Evolutionary conservation across 257 asterid species (phyloP).

Genomic region (Lantana camara): DNA sequence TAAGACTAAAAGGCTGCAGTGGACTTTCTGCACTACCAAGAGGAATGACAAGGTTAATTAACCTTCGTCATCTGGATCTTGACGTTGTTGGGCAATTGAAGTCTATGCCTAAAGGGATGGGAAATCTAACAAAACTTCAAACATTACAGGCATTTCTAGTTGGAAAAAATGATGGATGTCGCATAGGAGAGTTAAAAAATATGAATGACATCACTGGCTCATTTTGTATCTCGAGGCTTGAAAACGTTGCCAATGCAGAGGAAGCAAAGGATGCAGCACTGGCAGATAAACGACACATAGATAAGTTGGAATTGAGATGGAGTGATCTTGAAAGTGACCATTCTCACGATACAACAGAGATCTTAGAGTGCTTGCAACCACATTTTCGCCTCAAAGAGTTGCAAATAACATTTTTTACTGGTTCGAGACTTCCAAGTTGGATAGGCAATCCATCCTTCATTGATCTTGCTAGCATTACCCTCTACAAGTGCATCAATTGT

Average conservation of each 20-base stretch:
- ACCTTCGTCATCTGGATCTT: conserved; percentile 48
- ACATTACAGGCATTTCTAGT: conserved; percentile 48
- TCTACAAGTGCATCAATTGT: conserved; percentile 47
- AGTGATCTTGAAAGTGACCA: not conserved
- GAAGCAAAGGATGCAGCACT: conserved; percentile 49
- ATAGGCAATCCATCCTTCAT: conserved; percentile 43
- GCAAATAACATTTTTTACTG: conserved; percentile 32
- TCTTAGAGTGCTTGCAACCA: conserved; percentile 48
- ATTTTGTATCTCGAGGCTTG: conserved; percentile 43
- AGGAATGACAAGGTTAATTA: conserved; percentile 31
- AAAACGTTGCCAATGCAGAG: conserved; percentile 38
- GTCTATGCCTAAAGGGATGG: conserved; percentile 48
- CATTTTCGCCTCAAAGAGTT: conserved; percentile 44
- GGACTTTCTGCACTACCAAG: conserved; percentile 35
- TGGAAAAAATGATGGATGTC: conserved; percentile 43
- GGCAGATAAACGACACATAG: conserved; percentile 30
- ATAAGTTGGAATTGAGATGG: conserved; percentile 47
- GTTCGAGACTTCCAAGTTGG: conserved; percentile 49
- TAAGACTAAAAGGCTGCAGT: conserved; percentile 40
- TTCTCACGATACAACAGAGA: conserved; percentile 17
- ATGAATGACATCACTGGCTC: conserved; percentile 48
- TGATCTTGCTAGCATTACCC: conserved; percentile 36
- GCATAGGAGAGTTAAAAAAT: conserved; percentile 39
- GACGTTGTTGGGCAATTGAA: conserved; percentile 35
- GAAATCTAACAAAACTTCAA: conserved; percentile 42